Evolutionary conservation across 208 protist species (phyloP).

Genomic region (Crithidia sp.): DNA sequence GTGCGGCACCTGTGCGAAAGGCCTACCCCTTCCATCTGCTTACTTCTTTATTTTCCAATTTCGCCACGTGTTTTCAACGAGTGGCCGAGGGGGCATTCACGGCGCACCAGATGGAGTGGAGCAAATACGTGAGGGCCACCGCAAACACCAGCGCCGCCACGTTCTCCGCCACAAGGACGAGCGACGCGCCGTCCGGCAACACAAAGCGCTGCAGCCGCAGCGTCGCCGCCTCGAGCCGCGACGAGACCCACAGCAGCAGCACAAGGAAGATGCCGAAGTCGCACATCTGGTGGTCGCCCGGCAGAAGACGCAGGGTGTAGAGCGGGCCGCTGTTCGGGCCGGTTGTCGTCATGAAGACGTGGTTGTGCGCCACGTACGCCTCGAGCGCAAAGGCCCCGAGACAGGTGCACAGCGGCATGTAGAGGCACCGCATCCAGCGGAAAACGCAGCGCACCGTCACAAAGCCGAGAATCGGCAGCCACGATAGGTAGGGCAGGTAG

Average conservation of each 20-base stretch:
- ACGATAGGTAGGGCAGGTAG: slow-evolving; percentile 76
- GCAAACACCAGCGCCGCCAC: slow-evolving; percentile 11
- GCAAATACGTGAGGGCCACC: background rate
- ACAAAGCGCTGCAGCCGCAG: slow-evolving; percentile 25
- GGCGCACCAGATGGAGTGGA: slow-evolving; percentile 12
- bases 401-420: slow-evolving; percentile 55
- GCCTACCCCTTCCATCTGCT: background rate
- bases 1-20: too few relatives aligned
- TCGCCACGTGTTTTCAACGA: background rate
- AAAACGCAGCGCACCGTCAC: slow-evolving; percentile 77
- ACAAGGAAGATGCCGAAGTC: slow-evolving; percentile 45
- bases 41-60: background rate
- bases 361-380: slow-evolving; percentile 85
- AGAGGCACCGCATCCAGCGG: slow-evolving; percentile 34
- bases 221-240: slow-evolving; percentile 26
- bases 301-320: slow-evolving; percentile 34
- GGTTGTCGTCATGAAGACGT: slow-evolving; percentile 67
- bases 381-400: slow-evolving; percentile 85
- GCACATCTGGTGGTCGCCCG: slow-evolving; percentile 32
- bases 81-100: background rate
- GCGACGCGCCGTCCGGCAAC: slow-evolving; percentile 29
- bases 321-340: slow-evolving; percentile 45
- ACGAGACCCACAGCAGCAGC: slow-evolving; percentile 37
- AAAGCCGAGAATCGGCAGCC: slow-evolving; percentile 65
- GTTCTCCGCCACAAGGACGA: slow-evolving; percentile 25